Conservation (phyloP, 2,329 filamentous ascomycete species). For the Aspergillus amoenus region DNA sequence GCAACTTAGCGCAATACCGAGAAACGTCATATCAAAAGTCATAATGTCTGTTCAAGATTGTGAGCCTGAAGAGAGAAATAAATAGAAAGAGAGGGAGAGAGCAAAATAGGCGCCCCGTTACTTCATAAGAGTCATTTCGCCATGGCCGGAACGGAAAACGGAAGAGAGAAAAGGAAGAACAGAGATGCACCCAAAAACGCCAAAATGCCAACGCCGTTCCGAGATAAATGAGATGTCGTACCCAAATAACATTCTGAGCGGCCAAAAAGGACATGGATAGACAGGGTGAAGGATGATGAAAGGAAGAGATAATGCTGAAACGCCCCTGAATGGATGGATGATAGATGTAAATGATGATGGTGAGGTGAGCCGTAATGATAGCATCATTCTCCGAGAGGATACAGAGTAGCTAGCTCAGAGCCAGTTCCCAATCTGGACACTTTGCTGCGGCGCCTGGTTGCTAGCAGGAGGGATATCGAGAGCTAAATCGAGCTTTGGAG, state of each 20-base stretch:
- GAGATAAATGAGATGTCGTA: slow-evolving; percentile 4
- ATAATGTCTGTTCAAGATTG: not conserved
- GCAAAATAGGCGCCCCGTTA: slow-evolving; percentile 13
- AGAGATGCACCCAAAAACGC: slow-evolving; percentile 17
- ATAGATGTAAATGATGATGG: slow-evolving; percentile 5
- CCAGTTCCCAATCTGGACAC: slow-evolving; percentile 37
- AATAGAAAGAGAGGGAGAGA: not conserved
- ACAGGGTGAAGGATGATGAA: slow-evolving; percentile 9
- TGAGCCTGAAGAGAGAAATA: slow-evolving; percentile 1
- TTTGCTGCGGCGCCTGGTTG: slow-evolving; percentile 20
- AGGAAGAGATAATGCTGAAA: slow-evolving; percentile 11
- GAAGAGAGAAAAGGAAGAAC: not conserved
- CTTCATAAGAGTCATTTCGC: slow-evolving; percentile 27
- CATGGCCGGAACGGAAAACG: slow-evolving; percentile 11
- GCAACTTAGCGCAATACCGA: not conserved
- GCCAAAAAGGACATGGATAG: not conserved
- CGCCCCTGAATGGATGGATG: slow-evolving; percentile 12
- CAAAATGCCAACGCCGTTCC: slow-evolving; percentile 24
- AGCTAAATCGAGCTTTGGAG: slow-evolving; percentile 59
- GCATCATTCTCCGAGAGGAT: not conserved
- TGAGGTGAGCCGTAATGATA: not conserved
- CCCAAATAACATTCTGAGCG: slow-evolving; percentile 5
- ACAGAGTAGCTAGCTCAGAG: slow-evolving; percentile 25
- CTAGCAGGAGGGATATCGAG: slow-evolving; percentile 33
- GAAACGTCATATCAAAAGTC: not conserved